Evolutionary conservation across 164 flowering plant species (phyloP), one percentile per base, ranked within the genome.

Genomic region (Houttuynia cordata): DNA sequence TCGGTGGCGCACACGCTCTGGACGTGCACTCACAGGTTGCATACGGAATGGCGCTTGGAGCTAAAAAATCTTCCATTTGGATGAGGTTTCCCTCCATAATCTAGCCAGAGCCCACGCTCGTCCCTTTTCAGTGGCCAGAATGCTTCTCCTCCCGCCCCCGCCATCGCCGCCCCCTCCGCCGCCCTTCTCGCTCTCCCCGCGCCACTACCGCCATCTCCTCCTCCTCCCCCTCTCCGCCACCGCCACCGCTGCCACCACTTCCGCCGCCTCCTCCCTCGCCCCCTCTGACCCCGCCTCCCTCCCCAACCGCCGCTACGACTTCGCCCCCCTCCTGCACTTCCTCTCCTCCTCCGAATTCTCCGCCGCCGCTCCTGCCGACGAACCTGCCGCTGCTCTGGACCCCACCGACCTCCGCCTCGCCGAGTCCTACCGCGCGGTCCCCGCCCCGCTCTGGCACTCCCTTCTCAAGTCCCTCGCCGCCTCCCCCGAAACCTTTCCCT

Each of bases 381-480:
- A 54, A 20, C 59, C 71, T 0, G 63, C 56, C 15, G 52, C n/a
- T n/a, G 81, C 1, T n/a, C 83, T 87, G 50, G 75, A 83, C 72
- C 78, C 81, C 0, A 19, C 54, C 17, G 98, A 90, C 71, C 79
- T 88, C 63, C 77, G 69, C 24, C 90, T 92, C 52, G 96, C 81
- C 21, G 88, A 86, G 75, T 63, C 81, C 24, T 90, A 86, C 81
- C 75, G 92, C 7, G 90, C 87, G 15, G 99, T 93, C 1, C 90
- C 99, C 0, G 86, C 86, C 1, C 86, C 81, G 5, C 75, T 81
- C 51, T 93, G 99, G 99, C 99, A 93, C 75, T 76, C 90, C 12
- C 80, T 93, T 37, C 78, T 93, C 40, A 93, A 90, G 52, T 73
- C 83, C 9, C 79, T 93, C 12, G 76, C 83, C 58, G 78, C 92